Evolutionary conservation across 140 eudicot genomes (phyloP).

Genomic region (Flaveria floridana): DNA sequence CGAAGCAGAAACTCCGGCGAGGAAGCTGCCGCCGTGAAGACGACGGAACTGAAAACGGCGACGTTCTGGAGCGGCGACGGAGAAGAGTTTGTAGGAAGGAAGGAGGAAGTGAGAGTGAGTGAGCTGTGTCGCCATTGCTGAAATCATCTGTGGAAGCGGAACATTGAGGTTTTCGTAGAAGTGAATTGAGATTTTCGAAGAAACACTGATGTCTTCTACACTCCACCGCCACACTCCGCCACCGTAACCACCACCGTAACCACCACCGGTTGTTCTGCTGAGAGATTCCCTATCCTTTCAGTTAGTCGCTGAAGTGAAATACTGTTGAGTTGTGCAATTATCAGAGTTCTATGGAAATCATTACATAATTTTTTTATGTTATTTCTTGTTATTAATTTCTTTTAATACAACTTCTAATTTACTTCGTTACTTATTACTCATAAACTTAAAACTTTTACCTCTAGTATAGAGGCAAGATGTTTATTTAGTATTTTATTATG

Average conservation of each 20-base stretch:
- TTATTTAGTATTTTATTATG: no score
- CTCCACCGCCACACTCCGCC: constrained; percentile 28
- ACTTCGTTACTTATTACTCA: no score
- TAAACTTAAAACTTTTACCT: no score
- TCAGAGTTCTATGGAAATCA: background rate
- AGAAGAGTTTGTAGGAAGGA: constrained; percentile 31
- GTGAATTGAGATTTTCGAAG: background rate
- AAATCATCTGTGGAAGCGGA: constrained; percentile 19
- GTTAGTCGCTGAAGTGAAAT: background rate
- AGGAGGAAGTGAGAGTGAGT: constrained; percentile 29
- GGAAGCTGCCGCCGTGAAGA: constrained; percentile 20
- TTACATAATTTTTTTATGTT: no score
- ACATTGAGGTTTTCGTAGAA: constrained; percentile 19
- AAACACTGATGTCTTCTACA: constrained; percentile 12
- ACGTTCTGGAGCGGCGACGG: constrained; percentile 28
- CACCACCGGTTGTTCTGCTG: constrained; percentile 29
- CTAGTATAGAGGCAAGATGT: no score
- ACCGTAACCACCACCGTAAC: constrained; percentile 35
- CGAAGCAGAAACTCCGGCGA: constrained; percentile 28
- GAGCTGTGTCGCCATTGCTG: constrained; percentile 31
- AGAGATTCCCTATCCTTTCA: constrained; percentile 29
- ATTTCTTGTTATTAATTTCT: no score
- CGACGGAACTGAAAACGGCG: constrained; percentile 24
- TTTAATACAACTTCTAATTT: no score
- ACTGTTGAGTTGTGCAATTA: background rate